These are phyloP conservation scores for Lichtheimia ramosa DNA, from an alignment of 371 early-diverging fungal species.

Conservation along the genomic window DNA sequence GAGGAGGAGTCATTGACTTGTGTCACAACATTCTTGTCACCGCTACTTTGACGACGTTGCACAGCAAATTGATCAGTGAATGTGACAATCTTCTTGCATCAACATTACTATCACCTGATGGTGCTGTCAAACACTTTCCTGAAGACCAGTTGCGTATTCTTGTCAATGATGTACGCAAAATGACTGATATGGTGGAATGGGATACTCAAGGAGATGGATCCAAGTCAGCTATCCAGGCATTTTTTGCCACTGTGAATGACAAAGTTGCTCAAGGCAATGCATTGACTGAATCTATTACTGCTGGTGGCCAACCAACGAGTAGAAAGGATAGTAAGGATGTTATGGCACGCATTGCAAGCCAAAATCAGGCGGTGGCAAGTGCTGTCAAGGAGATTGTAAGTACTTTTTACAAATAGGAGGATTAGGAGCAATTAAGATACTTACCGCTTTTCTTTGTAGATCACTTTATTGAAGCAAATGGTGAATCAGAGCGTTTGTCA, in stretches of 20 bases:
- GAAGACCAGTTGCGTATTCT: constrained; percentile 27
- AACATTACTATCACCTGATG: constrained; percentile 4
- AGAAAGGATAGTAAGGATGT: neutral
- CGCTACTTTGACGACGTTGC: constrained; percentile 41
- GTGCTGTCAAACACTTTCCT: constrained; percentile 17
- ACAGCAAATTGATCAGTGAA: constrained; percentile 40
- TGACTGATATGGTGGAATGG: constrained; percentile 51
- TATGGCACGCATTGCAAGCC: no score
- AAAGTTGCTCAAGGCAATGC: constrained; percentile 8
- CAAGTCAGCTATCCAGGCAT: constrained; percentile 6
- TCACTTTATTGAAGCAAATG: constrained; percentile 20
- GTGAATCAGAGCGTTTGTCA: constrained; percentile 25
- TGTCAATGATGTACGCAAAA: constrained; percentile 31
- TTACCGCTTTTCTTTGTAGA: constrained; percentile 3
- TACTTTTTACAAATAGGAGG: neutral
- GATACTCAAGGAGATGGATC: constrained; percentile 12
- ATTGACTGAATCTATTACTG: neutral
- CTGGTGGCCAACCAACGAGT: neutral
- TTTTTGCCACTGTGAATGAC: constrained; percentile 9
- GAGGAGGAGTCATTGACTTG: neutral
- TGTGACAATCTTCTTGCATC: constrained; percentile 34
- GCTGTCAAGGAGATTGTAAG: constrained; percentile 34
- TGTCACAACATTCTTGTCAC: constrained; percentile 28
- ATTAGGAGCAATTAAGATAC: neutral
- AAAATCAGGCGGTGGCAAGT: constrained; percentile 11